Percentiles rank a stretch among this genome's conserved stretches.
These are phyloP conservation scores for Glonium stellatum DNA, from an alignment of 495 filamentous ascomycete species.

Conservation along the genomic window DNA sequence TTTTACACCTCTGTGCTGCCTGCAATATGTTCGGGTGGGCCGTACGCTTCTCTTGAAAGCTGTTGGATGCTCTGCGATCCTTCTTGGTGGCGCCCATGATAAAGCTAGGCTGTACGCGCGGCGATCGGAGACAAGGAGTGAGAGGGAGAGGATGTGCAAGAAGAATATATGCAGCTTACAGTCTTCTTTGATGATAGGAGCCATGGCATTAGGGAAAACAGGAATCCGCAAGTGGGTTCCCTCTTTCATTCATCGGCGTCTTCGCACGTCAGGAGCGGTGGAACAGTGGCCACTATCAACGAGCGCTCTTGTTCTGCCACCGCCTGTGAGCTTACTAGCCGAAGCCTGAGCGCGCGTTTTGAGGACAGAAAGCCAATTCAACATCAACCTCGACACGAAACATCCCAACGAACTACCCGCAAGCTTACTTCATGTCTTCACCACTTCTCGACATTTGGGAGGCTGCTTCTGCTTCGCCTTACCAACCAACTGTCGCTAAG, in stretches of 20 bases:
- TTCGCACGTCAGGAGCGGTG: neutral
- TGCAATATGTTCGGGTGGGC: too few species aligned
- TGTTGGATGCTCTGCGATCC: too few species aligned
- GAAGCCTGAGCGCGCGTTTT: neutral
- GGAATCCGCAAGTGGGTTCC: neutral
- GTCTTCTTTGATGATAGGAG: slow-evolving; percentile 15
- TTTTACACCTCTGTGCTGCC: neutral
- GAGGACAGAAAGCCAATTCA: neutral
- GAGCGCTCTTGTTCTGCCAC: neutral
- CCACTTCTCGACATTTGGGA: slow-evolving; percentile 86
- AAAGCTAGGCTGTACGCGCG: too few species aligned
- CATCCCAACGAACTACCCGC: neutral
- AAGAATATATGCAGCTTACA: slow-evolving; percentile 13
- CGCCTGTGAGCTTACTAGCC: too few species aligned
- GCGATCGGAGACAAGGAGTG: too few species aligned
- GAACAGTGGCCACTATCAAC: neutral
- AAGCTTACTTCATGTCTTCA: slow-evolving; percentile 34
- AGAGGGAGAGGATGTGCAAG: neutral
- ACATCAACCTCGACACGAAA: neutral
- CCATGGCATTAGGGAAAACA: slow-evolving; percentile 8
- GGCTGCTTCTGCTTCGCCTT: slow-evolving; percentile 76
- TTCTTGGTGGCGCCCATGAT: too few species aligned
- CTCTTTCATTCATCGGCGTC: slow-evolving; percentile 5
- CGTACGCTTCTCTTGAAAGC: too few species aligned
- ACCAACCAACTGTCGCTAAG: slow-evolving; percentile 73